phyloP scores from a whole-genome alignment of 2,329 filamentous ascomycete genomes.

The Furcasterigmium sp. region DNA sequence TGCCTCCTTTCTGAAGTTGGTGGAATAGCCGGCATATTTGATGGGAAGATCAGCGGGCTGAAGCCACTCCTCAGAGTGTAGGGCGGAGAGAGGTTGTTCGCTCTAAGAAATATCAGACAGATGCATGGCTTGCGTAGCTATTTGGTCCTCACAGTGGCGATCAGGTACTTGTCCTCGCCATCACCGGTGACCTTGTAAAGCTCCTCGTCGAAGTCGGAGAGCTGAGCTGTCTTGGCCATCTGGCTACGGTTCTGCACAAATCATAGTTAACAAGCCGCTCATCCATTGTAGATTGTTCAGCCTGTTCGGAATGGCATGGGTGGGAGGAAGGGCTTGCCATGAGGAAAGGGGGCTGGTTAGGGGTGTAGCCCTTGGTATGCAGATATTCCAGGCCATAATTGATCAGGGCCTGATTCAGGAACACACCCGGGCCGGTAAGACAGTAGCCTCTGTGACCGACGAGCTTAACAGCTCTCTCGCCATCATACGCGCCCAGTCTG shows the following conservation, averaged over 20 bases:
- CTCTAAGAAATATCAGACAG: constrained; percentile 18
- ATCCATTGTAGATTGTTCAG: too few species aligned
- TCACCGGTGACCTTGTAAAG: constrained; percentile 89
- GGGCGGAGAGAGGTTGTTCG: constrained; percentile 89
- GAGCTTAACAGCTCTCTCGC: constrained; percentile 87
- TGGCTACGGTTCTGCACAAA: constrained; percentile 51
- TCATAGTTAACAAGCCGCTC: too few species aligned
- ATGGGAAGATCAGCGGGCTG: constrained; percentile 79
- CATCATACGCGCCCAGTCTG: constrained; percentile 85
- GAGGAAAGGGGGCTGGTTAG: constrained; percentile 25
- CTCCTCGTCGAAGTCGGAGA: constrained; percentile 96
- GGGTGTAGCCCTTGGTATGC: constrained; percentile 53
- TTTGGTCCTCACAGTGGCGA: constrained; percentile 51
- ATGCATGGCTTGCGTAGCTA: too few species aligned
- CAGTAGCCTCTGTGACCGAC: constrained; percentile 95
- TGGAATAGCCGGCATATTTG: constrained; percentile 88
- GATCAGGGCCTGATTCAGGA: constrained; percentile 86
- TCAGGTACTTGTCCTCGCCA: constrained; percentile 76
- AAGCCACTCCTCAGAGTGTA: constrained; percentile 93
- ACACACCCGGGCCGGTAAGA: constrained; percentile 81
- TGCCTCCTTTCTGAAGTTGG: constrained; percentile 93
- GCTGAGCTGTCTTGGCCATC: constrained; percentile 97
- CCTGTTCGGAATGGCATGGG: too few species aligned
- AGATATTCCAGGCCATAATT: constrained; percentile 95
- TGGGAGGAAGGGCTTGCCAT: constrained; percentile 2